Evolutionary conservation across 1,284 basidiomycete species (phyloP), one percentile per base, ranked within the genome.

Genomic region (Rhodotorula sp.): DNA sequence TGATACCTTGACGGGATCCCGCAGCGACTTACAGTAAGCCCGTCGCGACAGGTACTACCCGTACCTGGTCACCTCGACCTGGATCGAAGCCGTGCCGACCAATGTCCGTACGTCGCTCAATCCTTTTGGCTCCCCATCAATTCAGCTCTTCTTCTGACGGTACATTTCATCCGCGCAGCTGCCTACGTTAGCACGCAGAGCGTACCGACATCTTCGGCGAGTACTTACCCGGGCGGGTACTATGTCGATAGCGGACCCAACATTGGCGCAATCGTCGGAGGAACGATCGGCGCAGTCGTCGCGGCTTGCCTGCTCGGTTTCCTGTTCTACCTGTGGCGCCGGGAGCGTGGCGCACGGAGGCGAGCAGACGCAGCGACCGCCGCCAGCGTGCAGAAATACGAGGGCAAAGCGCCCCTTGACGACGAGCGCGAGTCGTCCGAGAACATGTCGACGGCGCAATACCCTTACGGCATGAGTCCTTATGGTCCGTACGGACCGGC

Each of bases 241-340:
- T 57, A 48, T 7, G n/a, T 37, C 3, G 10, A 7, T 15, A 24
- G 44, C 20, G 29, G 46, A 4, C 49, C 53, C 26, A 53, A 66
- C 53, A 44, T 56, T 1, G 66, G 55, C 46, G 71, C 74, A 20
- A 73, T 75, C 62, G 65, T 69, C 29, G 74, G 74, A 29, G 74
- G 74, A 3, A 63, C 62, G 6, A 59, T 73, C n/a, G 74, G 74
- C 33, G 74, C 63, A 7, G 69, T 75, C 30, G 49, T 75, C 57
- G 74, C 74, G 1, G 57, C 53, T 5, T 33, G 29, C 10, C 66
- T 75, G 20, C 45, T 68, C 61, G 66, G 62, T 18, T 75, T 75
- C 64, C 64, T 75, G 33, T 24, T 75, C 58, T 75, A 69, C 66
- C 69, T 75, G 33, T 75, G 72, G 71, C 55, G 72, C 24, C 58